phyloP scores from a whole-genome alignment of 768 basidiomycete genomes.

The Tephrocybe rancida region DNA sequence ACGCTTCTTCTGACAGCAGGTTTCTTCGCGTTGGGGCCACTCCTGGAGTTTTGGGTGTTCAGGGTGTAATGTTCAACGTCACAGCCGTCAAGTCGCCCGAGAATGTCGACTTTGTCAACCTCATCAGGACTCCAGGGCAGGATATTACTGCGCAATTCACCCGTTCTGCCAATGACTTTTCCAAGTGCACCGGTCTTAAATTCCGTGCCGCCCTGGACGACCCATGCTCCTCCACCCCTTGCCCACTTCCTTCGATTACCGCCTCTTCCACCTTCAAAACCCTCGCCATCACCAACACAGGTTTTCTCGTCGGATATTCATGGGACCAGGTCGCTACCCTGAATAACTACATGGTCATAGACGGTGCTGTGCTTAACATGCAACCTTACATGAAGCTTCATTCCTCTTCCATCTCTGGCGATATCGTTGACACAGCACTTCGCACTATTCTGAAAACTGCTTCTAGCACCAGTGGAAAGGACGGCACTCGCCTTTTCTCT shows the following conservation, averaged over 20 bases:
- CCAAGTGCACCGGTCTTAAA: conserved; percentile 60
- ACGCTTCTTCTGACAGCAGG: conserved; percentile 40
- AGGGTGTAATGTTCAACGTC: conserved; percentile 79
- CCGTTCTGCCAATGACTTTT: conserved; percentile 66
- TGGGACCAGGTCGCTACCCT: conserved; percentile 87
- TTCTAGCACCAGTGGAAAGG: conserved; percentile 67
- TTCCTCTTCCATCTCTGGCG: conserved; percentile 63
- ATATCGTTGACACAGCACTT: conserved; percentile 82
- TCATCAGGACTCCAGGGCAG: conserved; percentile 67
- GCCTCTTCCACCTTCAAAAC: conserved; percentile 53
- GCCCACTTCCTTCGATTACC: conserved; percentile 67
- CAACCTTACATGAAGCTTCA: conserved; percentile 81
- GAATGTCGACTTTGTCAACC: conserved; percentile 58
- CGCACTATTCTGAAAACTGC: conserved; percentile 65
- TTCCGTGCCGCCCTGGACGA: conserved; percentile 74
- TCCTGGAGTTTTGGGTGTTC: conserved; percentile 70
- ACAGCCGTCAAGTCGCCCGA: conserved; percentile 51
- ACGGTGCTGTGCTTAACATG: conserved; percentile 94
- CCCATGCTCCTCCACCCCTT: conserved; percentile 68
- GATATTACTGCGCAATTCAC: conserved; percentile 91
- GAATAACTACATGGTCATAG: conserved; percentile 81
- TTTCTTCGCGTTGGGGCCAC: conserved; percentile 59
- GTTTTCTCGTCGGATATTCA: conserved; percentile 78
- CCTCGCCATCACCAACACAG: conserved; percentile 70
- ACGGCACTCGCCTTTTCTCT: conserved; percentile 88